These are phyloP conservation scores for Heterobasidion parviporum DNA, from an alignment of 1,284 basidiomycete genomes.

Conservation along the genomic window DNA sequence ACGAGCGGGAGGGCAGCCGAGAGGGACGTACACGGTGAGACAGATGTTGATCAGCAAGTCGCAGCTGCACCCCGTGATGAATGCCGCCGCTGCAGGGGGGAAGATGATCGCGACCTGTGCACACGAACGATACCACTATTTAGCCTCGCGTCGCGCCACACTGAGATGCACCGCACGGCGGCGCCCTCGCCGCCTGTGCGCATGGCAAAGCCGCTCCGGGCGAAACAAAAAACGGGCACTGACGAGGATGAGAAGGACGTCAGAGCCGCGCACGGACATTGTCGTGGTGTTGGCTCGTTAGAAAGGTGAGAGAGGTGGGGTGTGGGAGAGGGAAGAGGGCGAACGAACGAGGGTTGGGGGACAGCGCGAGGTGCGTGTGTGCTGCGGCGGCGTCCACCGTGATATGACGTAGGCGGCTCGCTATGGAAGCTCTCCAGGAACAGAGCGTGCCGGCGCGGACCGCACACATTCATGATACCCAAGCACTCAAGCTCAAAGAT, in stretches of 20 bases:
- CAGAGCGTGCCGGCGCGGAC: not conserved
- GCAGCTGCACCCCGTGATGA: conserved; percentile 73
- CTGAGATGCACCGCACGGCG: no score
- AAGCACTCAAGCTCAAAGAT: not conserved
- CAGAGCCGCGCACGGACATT: conserved; percentile 13
- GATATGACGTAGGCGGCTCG: not conserved
- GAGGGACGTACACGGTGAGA: conserved; percentile 51
- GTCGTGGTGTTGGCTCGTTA: not conserved
- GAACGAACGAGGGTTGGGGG: not conserved
- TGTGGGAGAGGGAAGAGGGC: not conserved
- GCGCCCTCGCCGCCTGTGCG: no score
- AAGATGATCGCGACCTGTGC: conserved; percentile 68
- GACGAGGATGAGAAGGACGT: conserved; percentile 22
- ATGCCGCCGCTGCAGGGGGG: conserved; percentile 61
- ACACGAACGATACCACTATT: not conserved
- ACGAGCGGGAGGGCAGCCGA: not conserved
- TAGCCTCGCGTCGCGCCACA: not conserved
- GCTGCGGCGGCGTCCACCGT: not conserved
- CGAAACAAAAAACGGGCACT: conserved; percentile 3
- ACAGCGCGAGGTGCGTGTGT: not conserved
- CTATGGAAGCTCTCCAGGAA: not conserved
- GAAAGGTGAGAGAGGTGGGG: not conserved
- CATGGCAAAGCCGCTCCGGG: no score
- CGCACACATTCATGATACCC: not conserved
- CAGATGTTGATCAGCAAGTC: conserved; percentile 77